Conservation (phyloP, 129 eudicot species). For the Gnaphalium uliginosum region DNA sequence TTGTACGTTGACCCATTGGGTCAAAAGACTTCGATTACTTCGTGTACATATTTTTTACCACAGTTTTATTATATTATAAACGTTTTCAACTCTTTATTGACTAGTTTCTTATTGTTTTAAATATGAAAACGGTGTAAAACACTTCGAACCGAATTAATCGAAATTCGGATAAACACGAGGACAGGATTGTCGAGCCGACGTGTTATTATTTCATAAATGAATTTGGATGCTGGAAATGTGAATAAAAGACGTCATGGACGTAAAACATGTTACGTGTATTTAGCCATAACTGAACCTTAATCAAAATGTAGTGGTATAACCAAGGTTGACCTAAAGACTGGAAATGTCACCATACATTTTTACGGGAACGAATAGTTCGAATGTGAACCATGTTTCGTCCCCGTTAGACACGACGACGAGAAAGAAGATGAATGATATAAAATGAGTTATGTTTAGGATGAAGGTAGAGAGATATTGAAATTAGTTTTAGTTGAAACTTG, state of each 20-base stretch:
- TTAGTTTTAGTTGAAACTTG: slow-evolving; percentile 54
- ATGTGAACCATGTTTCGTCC: slow-evolving; percentile 74
- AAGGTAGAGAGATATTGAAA: slow-evolving; percentile 46
- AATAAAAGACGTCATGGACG: slow-evolving; percentile 54
- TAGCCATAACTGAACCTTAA: slow-evolving; percentile 84
- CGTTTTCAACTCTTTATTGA: too few species aligned
- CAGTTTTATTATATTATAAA: too few species aligned
- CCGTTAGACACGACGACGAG: slow-evolving; percentile 14
- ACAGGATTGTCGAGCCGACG: slow-evolving; percentile 47
- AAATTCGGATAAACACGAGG: slow-evolving; percentile 42
- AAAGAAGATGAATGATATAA: slow-evolving; percentile 65
- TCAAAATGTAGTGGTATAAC: slow-evolving; percentile 75
- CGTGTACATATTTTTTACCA: too few species aligned
- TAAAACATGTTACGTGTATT: slow-evolving; percentile 46
- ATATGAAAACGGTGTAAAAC: too few species aligned
- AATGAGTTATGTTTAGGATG: slow-evolving; percentile 66
- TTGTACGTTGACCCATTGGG: too few species aligned
- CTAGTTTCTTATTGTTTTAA: too few species aligned
- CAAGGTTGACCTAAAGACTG: slow-evolving; percentile 61
- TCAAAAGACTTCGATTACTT: too few species aligned
- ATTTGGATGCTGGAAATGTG: slow-evolving; percentile 64
- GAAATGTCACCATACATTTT: slow-evolving; percentile 39
- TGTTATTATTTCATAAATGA: slow-evolving; percentile 45
- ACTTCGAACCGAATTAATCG: slow-evolving; percentile 40
- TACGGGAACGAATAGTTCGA: slow-evolving; percentile 53